phyloP scores from a whole-genome alignment of 2,329 filamentous ascomycete species.

The Dactylellina drechsleri region DNA sequence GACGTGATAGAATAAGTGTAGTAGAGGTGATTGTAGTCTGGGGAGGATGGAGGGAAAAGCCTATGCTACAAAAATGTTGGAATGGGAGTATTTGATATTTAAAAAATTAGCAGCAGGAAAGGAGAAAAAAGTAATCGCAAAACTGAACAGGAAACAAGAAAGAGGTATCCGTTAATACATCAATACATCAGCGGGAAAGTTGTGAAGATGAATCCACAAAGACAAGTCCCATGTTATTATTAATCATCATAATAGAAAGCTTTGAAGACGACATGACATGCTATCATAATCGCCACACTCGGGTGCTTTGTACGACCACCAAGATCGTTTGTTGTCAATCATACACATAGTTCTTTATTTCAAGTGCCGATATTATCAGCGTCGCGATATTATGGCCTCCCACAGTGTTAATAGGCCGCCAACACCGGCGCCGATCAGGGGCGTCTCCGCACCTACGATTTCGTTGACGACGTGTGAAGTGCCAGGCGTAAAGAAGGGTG shows the following conservation, averaged over 20 bases:
- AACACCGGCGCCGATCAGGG: constrained; percentile 75
- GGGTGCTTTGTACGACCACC: too few relatives aligned
- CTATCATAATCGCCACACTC: too few relatives aligned
- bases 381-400: constrained; percentile 69
- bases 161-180: constrained; percentile 54
- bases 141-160: background rate
- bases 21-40: constrained; percentile 36
- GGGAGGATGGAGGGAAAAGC: constrained; percentile 21
- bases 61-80: constrained; percentile 48
- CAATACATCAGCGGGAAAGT: constrained; percentile 33
- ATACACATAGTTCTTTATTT: too few relatives aligned
- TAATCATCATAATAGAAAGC: constrained; percentile 20
- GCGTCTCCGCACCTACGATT: constrained; percentile 75
- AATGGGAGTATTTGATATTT: background rate
- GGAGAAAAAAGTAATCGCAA: constrained; percentile 3
- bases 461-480: constrained; percentile 73
- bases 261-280: background rate
- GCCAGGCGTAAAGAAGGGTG: constrained; percentile 70
- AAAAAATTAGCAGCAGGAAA: background rate
- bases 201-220: background rate
- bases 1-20: constrained; percentile 34
- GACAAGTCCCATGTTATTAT: background rate
- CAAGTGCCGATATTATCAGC: constrained; percentile 5
- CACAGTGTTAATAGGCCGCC: constrained; percentile 77
- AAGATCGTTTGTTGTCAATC: too few relatives aligned